These are phyloP conservation scores for Blastobotrys aristatus DNA, from an alignment of 1,139 yeast genomes.

Conservation along the genomic window DNA sequence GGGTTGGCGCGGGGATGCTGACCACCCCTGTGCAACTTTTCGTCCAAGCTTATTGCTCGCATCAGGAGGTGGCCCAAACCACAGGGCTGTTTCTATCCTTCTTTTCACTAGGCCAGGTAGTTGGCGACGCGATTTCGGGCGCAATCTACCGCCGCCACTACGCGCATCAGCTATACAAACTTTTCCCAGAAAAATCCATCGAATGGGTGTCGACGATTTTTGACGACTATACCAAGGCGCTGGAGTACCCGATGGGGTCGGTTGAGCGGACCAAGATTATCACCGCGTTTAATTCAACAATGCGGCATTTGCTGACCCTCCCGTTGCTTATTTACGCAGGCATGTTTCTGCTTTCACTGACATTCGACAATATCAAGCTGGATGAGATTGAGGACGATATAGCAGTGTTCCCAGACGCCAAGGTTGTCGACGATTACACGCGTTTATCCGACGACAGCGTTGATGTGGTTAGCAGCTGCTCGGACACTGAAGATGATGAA, in stretches of 20 bases:
- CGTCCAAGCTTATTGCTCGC: slow-evolving; percentile 22
- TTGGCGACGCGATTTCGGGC: slow-evolving; percentile 21
- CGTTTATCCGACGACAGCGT: not conserved
- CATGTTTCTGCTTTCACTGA: slow-evolving; percentile 16
- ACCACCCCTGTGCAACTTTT: slow-evolving; percentile 22
- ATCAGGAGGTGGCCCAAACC: slow-evolving; percentile 23
- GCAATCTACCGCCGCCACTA: slow-evolving; percentile 18
- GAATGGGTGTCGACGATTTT: slow-evolving; percentile 13
- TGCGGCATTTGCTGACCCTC: slow-evolving; percentile 16
- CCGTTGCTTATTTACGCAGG: slow-evolving; percentile 15
- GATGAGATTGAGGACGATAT: slow-evolving; percentile 10
- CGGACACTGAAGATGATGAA: not conserved
- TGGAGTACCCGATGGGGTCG: slow-evolving; percentile 15
- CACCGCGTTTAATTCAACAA: slow-evolving; percentile 15
- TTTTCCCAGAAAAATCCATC: slow-evolving; percentile 9
- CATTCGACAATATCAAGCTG: slow-evolving; percentile 14
- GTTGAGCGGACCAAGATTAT: slow-evolving; percentile 15
- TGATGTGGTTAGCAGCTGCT: too few species aligned
- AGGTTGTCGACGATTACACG: not conserved
- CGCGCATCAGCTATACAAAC: slow-evolving; percentile 11
- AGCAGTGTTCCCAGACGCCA: not conserved
- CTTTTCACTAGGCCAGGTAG: slow-evolving; percentile 20
- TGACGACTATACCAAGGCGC: slow-evolving; percentile 17
- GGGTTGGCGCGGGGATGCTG: slow-evolving; percentile 24
- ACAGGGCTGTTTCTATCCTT: slow-evolving; percentile 24